Base-by-base conservation (phyloP, 805 yeast genomes). In the Kazachstania kunashirensis region DNA sequence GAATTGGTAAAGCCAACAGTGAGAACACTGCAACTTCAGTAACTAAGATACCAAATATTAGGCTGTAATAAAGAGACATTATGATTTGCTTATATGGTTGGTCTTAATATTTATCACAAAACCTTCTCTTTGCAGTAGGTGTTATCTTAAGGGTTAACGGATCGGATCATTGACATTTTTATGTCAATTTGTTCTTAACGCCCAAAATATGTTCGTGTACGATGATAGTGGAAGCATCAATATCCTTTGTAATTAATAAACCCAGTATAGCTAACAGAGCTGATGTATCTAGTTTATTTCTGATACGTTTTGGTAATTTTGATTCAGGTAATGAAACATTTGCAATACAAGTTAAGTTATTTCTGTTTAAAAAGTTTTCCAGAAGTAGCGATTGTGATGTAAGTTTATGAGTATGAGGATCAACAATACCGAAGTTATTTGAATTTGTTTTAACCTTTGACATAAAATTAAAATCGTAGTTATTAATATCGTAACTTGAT, bases 1-100 rank as follows among this genome's bases (percentile, higher is more conserved):
- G 97, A 43, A 85, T 65, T 17, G 98, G 98, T 34, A 88, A 60
- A 7, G 95, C 85, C 46, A 92, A 72, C 25, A 84, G 53, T 36
- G 84, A 70, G 67, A 89, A 92, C 32, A 83, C 63, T 12, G 62
- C 73, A 78, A 89, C 77, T 63, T 92, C 99, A 13, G 71, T 41
- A 36, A 82, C 72, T 44, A 92, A 70, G 27, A 92, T 65, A n/a
- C 73, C 75, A 49, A 88, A 89, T 6, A 88, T 83, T 53, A 60
- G 38, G 5, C 49, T 40, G 38, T 56, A 53, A 40, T 57, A 57
- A 12, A 57, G 35, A 2, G 61, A 50, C 62, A 57, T 57, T 4
- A 2, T 29, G 19, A 5, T 29, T 29, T 17, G n/a, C n/a, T n/a
- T 29, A 16, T 9, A 14, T 17, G 25, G 20, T 19, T 27, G 25